Percentiles rank a stretch among this genome's conserved stretches.
Conservation (phyloP, 2,329 filamentous ascomycete genomes). For the Ceratocystiopsis sp. region DNA sequence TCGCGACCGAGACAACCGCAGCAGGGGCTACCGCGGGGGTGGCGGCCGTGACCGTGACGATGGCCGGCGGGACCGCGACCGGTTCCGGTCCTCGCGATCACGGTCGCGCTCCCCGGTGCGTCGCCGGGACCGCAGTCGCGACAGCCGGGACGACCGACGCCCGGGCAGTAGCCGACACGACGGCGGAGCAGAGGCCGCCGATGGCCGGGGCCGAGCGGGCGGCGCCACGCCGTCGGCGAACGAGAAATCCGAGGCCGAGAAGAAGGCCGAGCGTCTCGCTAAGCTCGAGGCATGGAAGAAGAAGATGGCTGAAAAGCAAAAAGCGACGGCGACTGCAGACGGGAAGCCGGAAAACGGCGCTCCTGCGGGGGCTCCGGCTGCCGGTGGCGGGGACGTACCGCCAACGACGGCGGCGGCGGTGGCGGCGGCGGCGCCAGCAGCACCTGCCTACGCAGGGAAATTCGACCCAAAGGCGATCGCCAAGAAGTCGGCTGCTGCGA, state of each 20-base stretch:
- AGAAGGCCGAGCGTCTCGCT: slow-evolving; percentile 63
- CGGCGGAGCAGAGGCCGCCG: slow-evolving; percentile 35
- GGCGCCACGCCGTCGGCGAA: neutral
- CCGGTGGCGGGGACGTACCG: no score
- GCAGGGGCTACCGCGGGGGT: no score
- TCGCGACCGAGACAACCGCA: no score
- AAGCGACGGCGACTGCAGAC: slow-evolving; percentile 46
- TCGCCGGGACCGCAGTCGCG: slow-evolving; percentile 45
- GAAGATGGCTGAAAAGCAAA: slow-evolving; percentile 63
- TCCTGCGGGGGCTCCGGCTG: slow-evolving; percentile 18
- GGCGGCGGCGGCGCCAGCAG: slow-evolving; percentile 28
- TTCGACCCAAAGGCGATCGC: slow-evolving; percentile 77
- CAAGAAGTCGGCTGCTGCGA: slow-evolving; percentile 49
- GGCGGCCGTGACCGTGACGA: no score
- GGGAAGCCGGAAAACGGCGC: slow-evolving; percentile 25
- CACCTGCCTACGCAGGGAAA: slow-evolving; percentile 52
- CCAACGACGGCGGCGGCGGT: slow-evolving; percentile 29
- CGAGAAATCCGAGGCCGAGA: slow-evolving; percentile 50
- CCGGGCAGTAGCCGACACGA: slow-evolving; percentile 12
- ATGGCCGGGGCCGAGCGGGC: neutral
- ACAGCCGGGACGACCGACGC: slow-evolving; percentile 18
- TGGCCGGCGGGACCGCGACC: slow-evolving; percentile 42
- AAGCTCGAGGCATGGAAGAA: slow-evolving; percentile 87
- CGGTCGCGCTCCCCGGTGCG: slow-evolving; percentile 41
- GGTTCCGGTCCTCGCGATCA: slow-evolving; percentile 46